A percentile compares a stretch with the other conserved stretches of the same genome.
Conservation (phyloP, 2,329 filamentous ascomycete species). For the Periconia digitata region DNA sequence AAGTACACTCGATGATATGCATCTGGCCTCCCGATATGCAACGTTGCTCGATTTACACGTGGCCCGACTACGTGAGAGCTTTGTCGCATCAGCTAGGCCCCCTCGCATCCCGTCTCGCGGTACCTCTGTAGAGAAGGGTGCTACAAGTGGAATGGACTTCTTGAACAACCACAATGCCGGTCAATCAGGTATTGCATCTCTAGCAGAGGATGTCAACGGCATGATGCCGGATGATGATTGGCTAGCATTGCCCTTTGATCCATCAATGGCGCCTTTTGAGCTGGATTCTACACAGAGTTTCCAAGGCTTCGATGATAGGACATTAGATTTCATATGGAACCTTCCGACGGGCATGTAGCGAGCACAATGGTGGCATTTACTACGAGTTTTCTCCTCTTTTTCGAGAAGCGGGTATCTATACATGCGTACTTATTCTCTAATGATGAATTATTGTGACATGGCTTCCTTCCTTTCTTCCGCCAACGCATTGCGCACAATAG, state of each 20-base stretch:
- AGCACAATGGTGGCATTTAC: neutral
- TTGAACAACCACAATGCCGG: constrained; percentile 40
- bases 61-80: constrained; percentile 39
- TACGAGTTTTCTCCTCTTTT: no score
- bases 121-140: constrained; percentile 31
- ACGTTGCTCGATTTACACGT: constrained; percentile 49
- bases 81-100: constrained; percentile 40
- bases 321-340: constrained; percentile 45
- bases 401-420: no score
- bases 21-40: constrained; percentile 54
- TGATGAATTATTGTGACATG: neutral
- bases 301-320: constrained; percentile 42
- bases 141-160: constrained; percentile 39
- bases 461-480: constrained; percentile 51
- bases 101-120: constrained; percentile 37
- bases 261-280: constrained; percentile 43
- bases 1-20: constrained; percentile 55
- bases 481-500: constrained; percentile 62
- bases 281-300: constrained; percentile 37
- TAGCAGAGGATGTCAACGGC: constrained; percentile 37
- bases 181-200: constrained; percentile 36
- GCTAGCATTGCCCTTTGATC: constrained; percentile 43
- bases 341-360: constrained; percentile 27
- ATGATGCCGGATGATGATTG: constrained; percentile 43
- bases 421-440: neutral